A percentile compares a stretch with the other conserved stretches of the same genome.
These are phyloP conservation scores for Malania oleifera DNA, from an alignment of 164 flowering plant genomes.

Conservation along the genomic window DNA sequence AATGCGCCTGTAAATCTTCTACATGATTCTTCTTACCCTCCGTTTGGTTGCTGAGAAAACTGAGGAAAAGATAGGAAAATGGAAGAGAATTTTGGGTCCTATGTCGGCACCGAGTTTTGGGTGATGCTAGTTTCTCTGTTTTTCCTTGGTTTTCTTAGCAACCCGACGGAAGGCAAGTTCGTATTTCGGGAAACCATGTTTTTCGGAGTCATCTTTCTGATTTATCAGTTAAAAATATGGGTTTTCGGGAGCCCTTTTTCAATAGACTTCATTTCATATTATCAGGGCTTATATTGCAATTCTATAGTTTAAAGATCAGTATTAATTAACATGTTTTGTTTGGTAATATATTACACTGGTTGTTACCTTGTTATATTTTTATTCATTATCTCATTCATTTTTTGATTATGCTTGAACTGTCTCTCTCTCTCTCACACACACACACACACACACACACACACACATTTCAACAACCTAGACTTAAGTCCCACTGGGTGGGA, in stretches of 20 bases:
- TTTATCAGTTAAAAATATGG: not conserved
- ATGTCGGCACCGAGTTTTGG: not conserved
- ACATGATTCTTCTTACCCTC: not conserved
- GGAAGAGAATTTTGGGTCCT: not conserved
- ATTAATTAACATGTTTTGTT: too few species aligned
- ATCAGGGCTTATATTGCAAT: too few species aligned
- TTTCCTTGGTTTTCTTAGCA: not conserved
- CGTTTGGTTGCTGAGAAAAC: conserved; percentile 10
- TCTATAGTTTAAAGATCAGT: too few species aligned
- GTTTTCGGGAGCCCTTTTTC: not conserved
- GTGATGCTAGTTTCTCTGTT: not conserved
- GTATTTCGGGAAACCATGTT: not conserved
- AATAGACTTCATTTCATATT: too few species aligned
- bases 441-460: too few species aligned
- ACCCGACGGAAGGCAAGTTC: not conserved
- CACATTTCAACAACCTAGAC: too few species aligned
- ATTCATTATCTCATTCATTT: too few species aligned
- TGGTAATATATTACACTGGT: too few species aligned
- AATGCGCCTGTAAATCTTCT: not conserved
- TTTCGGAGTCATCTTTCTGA: not conserved
- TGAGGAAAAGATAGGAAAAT: not conserved
- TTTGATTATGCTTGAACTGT: too few species aligned
- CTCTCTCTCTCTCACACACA: too few species aligned
- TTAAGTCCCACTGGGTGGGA: too few species aligned
- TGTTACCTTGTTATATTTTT: too few species aligned